Evolutionary conservation across 176 grass and related monocot genomes (phyloP), one percentile per base, ranked within the genome.

Genomic region (Bolboschoenus planiculmis): DNA sequence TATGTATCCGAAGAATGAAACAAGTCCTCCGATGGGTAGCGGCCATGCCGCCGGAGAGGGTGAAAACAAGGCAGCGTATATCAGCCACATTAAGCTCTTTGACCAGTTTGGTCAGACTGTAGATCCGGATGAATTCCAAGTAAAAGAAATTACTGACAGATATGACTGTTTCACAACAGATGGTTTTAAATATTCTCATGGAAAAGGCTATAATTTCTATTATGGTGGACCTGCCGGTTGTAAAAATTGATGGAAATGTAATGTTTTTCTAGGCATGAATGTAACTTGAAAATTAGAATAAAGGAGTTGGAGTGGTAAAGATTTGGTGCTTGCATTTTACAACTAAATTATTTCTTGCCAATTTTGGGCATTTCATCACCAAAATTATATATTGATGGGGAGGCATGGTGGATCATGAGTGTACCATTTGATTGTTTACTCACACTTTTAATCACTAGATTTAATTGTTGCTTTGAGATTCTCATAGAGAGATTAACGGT

Each of bases 11-110:
- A 85, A 85, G 16, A 78, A 57, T 62, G 83, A 85, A 59, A 29
- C 64, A 21, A 74, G 83, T 31, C 83, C 83, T 46, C 34, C 83
- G 10, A 85, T 85, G 83, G 83, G 83, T 6, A 85, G 83, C 9
- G 83, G 83, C 4, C 83, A 85, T 43, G 23, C 37, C 27, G 46
- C 68, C 13, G 10, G 1, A 0, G 67, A 85, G 39, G 67, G 67
- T 50, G 83, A n/a, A 63, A 34, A 58, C 7, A 85, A 63, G 56
- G 83, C 83, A 10, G 83, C 83, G 13, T 75, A 76, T 76, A 59
- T 85, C 47, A 58, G 54, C 36, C 30, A 75, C n/a, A 85, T 85
- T 0, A 75, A 85, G 39, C 3, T 48, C 20, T 78, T 23, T 20
- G 48, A 44, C 15, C 0, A 4, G 2, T 9, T 0, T 15, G 83